Conservation (phyloP, 805 yeast genomes). For the Ascoidea rubescens region DNA sequence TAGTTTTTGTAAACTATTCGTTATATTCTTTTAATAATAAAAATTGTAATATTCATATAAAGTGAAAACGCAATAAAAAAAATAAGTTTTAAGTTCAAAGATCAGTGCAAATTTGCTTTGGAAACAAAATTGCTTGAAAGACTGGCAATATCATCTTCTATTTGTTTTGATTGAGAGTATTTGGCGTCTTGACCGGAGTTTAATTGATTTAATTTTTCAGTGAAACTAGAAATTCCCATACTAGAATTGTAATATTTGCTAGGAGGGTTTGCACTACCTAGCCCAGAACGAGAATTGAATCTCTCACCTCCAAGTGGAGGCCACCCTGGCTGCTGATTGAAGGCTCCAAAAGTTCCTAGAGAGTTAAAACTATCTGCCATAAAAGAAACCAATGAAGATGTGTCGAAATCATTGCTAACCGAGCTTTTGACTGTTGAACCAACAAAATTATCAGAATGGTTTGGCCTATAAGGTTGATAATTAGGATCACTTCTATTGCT, state of each 20-base stretch:
- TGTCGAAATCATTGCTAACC: constrained; percentile 19
- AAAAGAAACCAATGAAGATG: constrained; percentile 25
- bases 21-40: no score
- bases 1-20: no score
- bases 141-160: constrained; percentile 23
- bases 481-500: constrained; percentile 8
- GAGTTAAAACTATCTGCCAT: constrained; percentile 14
- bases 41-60: no score
- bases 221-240: not conserved
- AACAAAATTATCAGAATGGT: constrained; percentile 3
- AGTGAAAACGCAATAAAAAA: no score
- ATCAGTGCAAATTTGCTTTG: no score
- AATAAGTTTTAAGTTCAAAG: no score
- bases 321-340: constrained; percentile 9
- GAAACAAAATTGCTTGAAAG: constrained; percentile 26
- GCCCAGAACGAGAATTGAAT: not conserved
- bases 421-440: constrained; percentile 11
- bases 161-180: constrained; percentile 5
- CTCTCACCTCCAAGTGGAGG: constrained; percentile 3
- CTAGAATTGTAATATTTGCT: not conserved
- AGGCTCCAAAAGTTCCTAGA: not conserved
- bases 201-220: not conserved
- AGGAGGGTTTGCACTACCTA: not conserved
- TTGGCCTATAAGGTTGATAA: constrained; percentile 7
- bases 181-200: constrained; percentile 12